Evolutionary conservation across 306 rosid species (phyloP), one percentile per base, ranked within the genome.

Genomic region (Coriaria nepalensis): DNA sequence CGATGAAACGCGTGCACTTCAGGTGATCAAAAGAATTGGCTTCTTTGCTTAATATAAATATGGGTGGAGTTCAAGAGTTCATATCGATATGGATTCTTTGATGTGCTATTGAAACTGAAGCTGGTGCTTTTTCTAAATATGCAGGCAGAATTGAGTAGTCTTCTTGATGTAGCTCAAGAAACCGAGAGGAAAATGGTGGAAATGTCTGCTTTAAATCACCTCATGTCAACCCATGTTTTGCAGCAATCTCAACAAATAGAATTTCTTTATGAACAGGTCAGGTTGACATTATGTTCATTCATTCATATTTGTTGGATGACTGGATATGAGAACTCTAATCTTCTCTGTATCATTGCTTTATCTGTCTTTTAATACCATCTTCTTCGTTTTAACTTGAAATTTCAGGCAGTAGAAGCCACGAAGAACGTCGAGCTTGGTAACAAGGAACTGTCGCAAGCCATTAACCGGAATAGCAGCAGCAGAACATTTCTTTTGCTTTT

Each of bases 111-210:
- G 33, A 40, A 41, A 53, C 53, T 13, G 32, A 46, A 47, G 49
- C 10, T 41, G 13, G 60, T 57, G 63, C 47, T 53, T 42, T 33
- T 61, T 45, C 29, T 70, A 65, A 47, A 43, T 64, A 42, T 77
- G 52, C 56, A 85, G 98, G 94, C 82, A 38, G 98, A 90, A 68
- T 69, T 90, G 70, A 67, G 68, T 15, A 57, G 68, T 71, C 94
- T 81, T 71, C 79, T 90, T 37, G 92, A 79, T 51, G 77, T 87
- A 4, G 98, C 72, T 52, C 95, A 82, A 39, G 78, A 85, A 71
- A 85, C 98, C 3, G 98, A 90, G 73, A 90, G 85, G n/a, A 90
- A 79, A 73, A 85, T 90, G 98, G 96, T 82, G 55, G 98, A 90
- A 76, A 75, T 90, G 94, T 90, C 98, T 66, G 96, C 98, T 38